Evolutionary conservation across 768 basidiomycete genomes (phyloP).

Genomic region (Leucogyrophana mollusca): DNA sequence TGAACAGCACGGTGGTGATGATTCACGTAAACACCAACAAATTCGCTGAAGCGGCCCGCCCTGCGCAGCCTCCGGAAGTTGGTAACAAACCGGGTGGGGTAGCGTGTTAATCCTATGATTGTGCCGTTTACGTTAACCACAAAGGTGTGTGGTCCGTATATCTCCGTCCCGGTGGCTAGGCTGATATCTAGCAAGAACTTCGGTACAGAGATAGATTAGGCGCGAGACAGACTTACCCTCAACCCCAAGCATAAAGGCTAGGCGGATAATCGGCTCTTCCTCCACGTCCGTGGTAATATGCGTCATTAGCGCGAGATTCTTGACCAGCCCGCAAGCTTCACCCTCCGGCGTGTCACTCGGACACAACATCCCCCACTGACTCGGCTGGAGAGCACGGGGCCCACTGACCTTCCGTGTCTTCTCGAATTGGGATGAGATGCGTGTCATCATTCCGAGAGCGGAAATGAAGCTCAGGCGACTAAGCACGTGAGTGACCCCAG

Average conservation of each 20-base stretch:
- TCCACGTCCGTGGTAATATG: constrained; percentile 99
- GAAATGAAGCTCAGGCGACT: constrained; percentile 95
- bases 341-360: constrained; percentile 99
- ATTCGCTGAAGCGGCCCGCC: constrained; percentile 90
- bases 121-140: constrained; percentile 97
- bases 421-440: constrained; percentile 98
- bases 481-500: constrained; percentile 97
- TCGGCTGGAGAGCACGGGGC: constrained; percentile 93
- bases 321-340: constrained; percentile 97
- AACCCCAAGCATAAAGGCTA: constrained; percentile 94
- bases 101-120: constrained; percentile 89
- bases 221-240: constrained; percentile 62
- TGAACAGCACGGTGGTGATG: constrained; percentile 93
- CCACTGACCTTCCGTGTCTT: constrained; percentile 99
- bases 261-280: constrained; percentile 86
- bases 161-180: constrained; percentile 90
- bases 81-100: constrained; percentile 79
- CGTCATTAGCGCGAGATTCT: constrained; percentile 98
- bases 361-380: constrained; percentile 99
- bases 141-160: constrained; percentile 90
- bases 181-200: constrained; percentile 66
- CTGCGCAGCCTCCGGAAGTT: constrained; percentile 93
- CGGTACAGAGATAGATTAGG: constrained; percentile 10
- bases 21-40: constrained; percentile 95
- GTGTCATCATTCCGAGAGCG: constrained; percentile 99